Conservation (phyloP, 441 rosid genomes). For the Aquilaria agallochum region DNA sequence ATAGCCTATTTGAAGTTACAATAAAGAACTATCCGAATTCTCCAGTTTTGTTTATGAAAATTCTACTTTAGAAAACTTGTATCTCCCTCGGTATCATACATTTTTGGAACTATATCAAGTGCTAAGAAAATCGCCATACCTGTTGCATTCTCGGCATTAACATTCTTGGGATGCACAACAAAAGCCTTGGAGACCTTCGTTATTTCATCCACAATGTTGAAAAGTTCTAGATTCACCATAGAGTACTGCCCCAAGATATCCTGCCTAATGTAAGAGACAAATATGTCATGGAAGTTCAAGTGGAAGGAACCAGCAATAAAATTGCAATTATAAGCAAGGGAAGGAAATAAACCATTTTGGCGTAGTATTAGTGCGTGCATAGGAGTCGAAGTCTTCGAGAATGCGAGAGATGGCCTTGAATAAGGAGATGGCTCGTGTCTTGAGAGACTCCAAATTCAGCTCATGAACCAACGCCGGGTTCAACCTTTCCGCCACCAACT, state of each 20-base stretch:
- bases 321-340: neutral
- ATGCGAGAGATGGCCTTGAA: constrained; percentile 82
- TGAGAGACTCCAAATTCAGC: constrained; percentile 75
- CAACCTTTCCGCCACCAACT: constrained; percentile 54
- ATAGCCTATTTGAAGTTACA: too few relatives aligned
- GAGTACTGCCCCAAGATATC: constrained; percentile 90
- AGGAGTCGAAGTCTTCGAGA: constrained; percentile 82
- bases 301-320: neutral
- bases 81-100: too few relatives aligned
- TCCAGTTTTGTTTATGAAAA: too few relatives aligned
- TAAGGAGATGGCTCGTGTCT: constrained; percentile 74
- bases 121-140: constrained; percentile 33
- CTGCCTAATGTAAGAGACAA: constrained; percentile 53
- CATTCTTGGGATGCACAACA: constrained; percentile 88
- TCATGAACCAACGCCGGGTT: constrained; percentile 61
- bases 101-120: neutral
- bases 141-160: constrained; percentile 78
- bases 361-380: constrained; percentile 69
- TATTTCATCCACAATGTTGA: constrained; percentile 85
- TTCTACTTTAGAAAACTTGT: too few relatives aligned
- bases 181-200: constrained; percentile 85
- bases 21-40: too few relatives aligned
- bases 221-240: constrained; percentile 94
- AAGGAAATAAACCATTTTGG: constrained; percentile 64
- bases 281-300: neutral